Evolutionary conservation across 768 basidiomycete species (phyloP).

Genomic region (Mycena olivaceomarginata): DNA sequence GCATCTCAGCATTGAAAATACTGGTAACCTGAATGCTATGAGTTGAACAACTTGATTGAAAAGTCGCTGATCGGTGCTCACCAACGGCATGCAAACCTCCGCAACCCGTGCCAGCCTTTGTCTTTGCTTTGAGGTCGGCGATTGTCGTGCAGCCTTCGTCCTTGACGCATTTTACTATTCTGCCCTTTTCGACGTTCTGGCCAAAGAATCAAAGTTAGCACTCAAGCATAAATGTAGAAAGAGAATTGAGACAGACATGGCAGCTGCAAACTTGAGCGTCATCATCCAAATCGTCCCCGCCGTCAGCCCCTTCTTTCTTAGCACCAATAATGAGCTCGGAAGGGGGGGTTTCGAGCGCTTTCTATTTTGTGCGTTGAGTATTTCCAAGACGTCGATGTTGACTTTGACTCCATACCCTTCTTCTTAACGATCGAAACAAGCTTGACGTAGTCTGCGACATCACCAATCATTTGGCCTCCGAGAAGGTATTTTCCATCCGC

Average conservation of each 20-base stretch:
- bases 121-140: constrained; percentile 76
- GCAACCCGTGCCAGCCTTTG: constrained; percentile 84
- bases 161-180: constrained; percentile 69
- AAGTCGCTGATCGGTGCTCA: constrained; percentile 57
- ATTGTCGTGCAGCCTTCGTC: constrained; percentile 68
- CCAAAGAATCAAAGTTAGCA: neutral
- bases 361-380: constrained; percentile 58
- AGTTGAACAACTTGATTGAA: neutral
- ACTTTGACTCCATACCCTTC: constrained; percentile 64
- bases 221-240: neutral
- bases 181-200: constrained; percentile 79
- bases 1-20: constrained; percentile 76
- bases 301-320: constrained; percentile 68
- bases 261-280: constrained; percentile 85
- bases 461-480: constrained; percentile 90
- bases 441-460: constrained; percentile 80
- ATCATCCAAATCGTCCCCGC: constrained; percentile 82
- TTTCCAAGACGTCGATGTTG: neutral
- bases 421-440: constrained; percentile 83
- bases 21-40: constrained; percentile 46
- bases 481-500: constrained; percentile 82
- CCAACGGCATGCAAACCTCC: constrained; percentile 85
- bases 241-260: constrained; percentile 61
- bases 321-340: constrained; percentile 80
- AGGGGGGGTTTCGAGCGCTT: constrained; percentile 79